Evolutionary conservation across 2,329 filamentous ascomycete species (phyloP).

Genomic region (Aspergillus intermedius): DNA sequence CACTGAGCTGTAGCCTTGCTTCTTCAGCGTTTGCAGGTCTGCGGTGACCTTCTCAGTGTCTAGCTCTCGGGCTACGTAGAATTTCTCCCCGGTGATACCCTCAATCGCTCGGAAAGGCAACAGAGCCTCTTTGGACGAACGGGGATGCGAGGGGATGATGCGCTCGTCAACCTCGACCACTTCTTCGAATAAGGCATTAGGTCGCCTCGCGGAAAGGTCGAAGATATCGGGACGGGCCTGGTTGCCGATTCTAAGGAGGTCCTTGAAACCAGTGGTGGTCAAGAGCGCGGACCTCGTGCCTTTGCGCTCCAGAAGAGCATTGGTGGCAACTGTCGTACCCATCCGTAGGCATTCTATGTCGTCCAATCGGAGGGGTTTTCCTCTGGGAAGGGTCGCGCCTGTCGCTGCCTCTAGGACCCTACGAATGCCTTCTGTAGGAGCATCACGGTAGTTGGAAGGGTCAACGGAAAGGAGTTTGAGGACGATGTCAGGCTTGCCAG

Average conservation of each 20-base stretch:
- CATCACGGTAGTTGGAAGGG: conserved; percentile 36
- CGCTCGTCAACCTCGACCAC: conserved; percentile 85
- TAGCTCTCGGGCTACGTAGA: conserved; percentile 61
- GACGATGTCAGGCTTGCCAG: conserved; percentile 32
- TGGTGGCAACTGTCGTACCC: conserved; percentile 90
- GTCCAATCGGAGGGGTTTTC: conserved; percentile 27
- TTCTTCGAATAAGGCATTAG: conserved; percentile 74
- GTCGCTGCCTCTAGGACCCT: conserved; percentile 54
- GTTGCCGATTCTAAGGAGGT: conserved; percentile 83
- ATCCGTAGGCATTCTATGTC: conserved; percentile 60
- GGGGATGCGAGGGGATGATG: conserved; percentile 63
- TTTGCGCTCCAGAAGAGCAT: conserved; percentile 81
- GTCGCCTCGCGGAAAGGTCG: conserved; percentile 76
- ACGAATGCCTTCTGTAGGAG: conserved; percentile 72
- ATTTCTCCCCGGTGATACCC: conserved; percentile 59
- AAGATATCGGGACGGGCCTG: conserved; percentile 87
- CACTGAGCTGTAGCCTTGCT: conserved; percentile 67
- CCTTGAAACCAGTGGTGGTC: conserved; percentile 79
- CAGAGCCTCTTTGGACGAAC: conserved; percentile 58
- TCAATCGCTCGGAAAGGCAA: conserved; percentile 59
- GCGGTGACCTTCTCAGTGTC: conserved; percentile 47
- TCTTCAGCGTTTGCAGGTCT: conserved; percentile 61
- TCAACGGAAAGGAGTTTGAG: conserved; percentile 37
- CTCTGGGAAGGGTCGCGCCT: conserved; percentile 28
- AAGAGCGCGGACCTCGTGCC: conserved; percentile 82